These are phyloP conservation scores for Zangia roseola DNA, from an alignment of 768 basidiomycete species.

Conservation along the genomic window DNA sequence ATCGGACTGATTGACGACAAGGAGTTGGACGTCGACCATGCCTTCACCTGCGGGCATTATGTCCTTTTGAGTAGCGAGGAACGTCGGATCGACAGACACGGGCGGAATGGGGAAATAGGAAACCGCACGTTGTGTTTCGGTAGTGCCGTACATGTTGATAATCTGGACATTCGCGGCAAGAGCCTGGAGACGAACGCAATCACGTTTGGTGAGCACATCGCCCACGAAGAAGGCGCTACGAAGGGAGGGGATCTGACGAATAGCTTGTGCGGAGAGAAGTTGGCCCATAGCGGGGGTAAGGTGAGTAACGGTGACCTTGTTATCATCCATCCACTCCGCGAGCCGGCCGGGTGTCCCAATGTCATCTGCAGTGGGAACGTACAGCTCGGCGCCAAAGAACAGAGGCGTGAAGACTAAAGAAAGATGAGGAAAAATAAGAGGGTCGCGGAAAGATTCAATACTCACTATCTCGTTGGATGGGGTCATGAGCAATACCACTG, in stretches of 20 bases:
- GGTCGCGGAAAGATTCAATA: slow-evolving; percentile 12
- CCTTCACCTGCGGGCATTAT: slow-evolving; percentile 97
- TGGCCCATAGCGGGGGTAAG: slow-evolving; percentile 99
- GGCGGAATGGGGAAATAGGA: slow-evolving; percentile 94
- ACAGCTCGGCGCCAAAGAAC: slow-evolving; percentile 93
- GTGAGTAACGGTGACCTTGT: slow-evolving; percentile 91
- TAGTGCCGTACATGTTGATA: slow-evolving; percentile 99
- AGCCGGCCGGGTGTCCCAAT: slow-evolving; percentile 96
- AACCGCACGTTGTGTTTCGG: slow-evolving; percentile 98
- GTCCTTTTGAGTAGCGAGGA: slow-evolving; percentile 92
- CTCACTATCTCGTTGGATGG: slow-evolving; percentile 98
- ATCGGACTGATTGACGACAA: slow-evolving; percentile 92
- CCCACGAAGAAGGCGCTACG: slow-evolving; percentile 96
- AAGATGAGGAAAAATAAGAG: slow-evolving; percentile 3
- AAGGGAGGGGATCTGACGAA: slow-evolving; percentile 80
- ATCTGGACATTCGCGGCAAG: slow-evolving; percentile 91
- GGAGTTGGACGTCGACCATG: slow-evolving; percentile 96
- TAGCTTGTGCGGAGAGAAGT: slow-evolving; percentile 87
- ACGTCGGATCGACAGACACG: slow-evolving; percentile 79
- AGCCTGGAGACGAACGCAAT: slow-evolving; percentile 90
- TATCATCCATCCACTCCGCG: slow-evolving; percentile 97
- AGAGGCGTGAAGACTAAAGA: slow-evolving; percentile 91
- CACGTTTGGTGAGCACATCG: slow-evolving; percentile 97
- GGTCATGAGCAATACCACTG: slow-evolving; percentile 98
- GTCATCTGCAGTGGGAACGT: slow-evolving; percentile 95